Evolutionary conservation across 805 yeast genomes (phyloP).

Genomic region (Pichia manshurica): DNA sequence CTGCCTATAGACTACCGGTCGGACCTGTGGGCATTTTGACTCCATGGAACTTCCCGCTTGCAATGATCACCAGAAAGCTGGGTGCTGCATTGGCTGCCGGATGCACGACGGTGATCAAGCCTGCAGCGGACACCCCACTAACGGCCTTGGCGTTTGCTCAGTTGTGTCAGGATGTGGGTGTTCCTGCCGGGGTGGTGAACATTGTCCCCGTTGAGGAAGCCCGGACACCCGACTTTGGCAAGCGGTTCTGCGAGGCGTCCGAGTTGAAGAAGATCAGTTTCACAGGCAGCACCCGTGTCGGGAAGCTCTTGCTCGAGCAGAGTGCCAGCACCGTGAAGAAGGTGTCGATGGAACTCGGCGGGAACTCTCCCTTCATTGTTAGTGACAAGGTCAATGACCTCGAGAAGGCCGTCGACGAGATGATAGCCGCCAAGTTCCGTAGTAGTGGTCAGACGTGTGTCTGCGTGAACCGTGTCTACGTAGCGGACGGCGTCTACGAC

Average conservation of each 20-base stretch:
- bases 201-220: conserved; percentile 45
- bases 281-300: conserved; percentile 74
- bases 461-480: conserved; percentile 64
- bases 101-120: conserved; percentile 70
- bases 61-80: conserved; percentile 68
- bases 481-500: conserved; percentile 57
- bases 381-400: conserved; percentile 61
- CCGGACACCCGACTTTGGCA: conserved; percentile 44
- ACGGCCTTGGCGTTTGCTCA: conserved; percentile 63
- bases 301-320: conserved; percentile 59
- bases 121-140: conserved; percentile 71
- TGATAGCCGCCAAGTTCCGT: conserved; percentile 61
- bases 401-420: conserved; percentile 56
- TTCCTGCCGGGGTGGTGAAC: conserved; percentile 66
- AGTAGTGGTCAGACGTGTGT: conserved; percentile 78
- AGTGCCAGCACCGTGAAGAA: conserved; percentile 58
- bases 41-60: conserved; percentile 83
- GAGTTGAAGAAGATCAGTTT: conserved; percentile 61
- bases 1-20: conserved; percentile 61
- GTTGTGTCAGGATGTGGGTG: conserved; percentile 58
- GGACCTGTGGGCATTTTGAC: conserved; percentile 77
- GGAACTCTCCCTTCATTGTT: conserved; percentile 74
- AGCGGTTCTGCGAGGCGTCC: conserved; percentile 48
- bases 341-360: conserved; percentile 69
- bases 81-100: conserved; percentile 84